These are phyloP conservation scores for Cucurbita moschata DNA, from an alignment of 306 rosid species.

Conservation along the genomic window DNA sequence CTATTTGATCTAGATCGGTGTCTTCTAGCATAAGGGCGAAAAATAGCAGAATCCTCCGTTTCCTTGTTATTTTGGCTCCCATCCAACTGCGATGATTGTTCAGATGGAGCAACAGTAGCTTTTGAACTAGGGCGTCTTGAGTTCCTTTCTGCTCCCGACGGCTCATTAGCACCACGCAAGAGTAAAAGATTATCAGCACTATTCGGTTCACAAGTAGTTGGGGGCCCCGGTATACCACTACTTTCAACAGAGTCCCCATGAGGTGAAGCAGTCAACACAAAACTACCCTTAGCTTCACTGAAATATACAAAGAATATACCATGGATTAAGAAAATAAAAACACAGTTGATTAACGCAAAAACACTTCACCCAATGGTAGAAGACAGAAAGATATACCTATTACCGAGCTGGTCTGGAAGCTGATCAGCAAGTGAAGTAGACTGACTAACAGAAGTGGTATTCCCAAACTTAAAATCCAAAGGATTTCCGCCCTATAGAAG, in stretches of 20 bases:
- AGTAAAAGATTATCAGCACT: conserved; percentile 91
- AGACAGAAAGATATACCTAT: conserved; percentile 39
- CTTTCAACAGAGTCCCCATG: conserved; percentile 98
- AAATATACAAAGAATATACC: conserved; percentile 9
- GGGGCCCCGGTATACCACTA: conserved; percentile 81
- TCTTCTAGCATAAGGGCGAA: conserved; percentile 95
- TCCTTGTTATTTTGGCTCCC: conserved; percentile 77
- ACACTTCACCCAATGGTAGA: conserved; percentile 10
- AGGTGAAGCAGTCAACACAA: conserved; percentile 93
- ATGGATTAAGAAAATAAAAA: not conserved
- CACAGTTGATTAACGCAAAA: conserved; percentile 1
- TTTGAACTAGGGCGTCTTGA: conserved; percentile 47
- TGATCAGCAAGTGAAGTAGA: conserved; percentile 93
- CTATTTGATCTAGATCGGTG: conserved; percentile 80
- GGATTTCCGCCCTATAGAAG: conserved; percentile 91
- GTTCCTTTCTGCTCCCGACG: conserved; percentile 50
- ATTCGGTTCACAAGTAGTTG: conserved; percentile 69
- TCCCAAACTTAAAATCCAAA: conserved; percentile 75
- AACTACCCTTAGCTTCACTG: conserved; percentile 98
- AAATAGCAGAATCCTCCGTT: conserved; percentile 78
- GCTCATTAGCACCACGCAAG: conserved; percentile 64
- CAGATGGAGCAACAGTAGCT: conserved; percentile 49
- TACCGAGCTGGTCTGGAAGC: conserved; percentile 78
- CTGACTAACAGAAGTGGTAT: conserved; percentile 85
- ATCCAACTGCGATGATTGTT: conserved; percentile 79